phyloP scores from a whole-genome alignment of 257 asterid genomes.

The Lycium barbarum region DNA sequence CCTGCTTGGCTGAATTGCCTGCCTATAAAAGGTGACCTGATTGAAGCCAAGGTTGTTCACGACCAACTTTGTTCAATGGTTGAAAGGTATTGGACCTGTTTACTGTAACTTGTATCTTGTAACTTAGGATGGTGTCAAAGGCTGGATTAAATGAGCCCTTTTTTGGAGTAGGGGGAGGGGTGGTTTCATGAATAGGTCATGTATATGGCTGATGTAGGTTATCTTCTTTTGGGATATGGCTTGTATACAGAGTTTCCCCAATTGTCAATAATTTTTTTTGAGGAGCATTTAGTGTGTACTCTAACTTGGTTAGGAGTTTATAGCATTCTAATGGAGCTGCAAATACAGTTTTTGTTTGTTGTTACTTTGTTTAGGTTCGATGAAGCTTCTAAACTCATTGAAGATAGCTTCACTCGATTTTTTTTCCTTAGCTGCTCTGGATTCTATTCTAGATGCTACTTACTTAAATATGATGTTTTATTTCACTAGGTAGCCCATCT shows the following conservation, averaged over 20 bases:
- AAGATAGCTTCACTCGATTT: background rate
- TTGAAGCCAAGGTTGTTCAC: conserved; percentile 95
- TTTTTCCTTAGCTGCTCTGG: background rate
- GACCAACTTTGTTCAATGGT: conserved; percentile 97
- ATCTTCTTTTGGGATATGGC: too few species aligned
- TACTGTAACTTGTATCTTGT: background rate
- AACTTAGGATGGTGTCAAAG: background rate
- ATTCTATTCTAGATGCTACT: conserved; percentile 2
- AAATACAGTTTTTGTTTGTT: background rate
- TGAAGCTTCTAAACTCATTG: conserved; percentile 11
- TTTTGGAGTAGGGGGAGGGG: background rate
- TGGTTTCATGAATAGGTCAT: background rate
- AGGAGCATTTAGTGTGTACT: background rate
- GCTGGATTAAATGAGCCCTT: background rate
- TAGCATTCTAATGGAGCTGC: conserved; percentile 15
- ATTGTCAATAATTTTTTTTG: background rate
- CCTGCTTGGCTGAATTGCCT: conserved; percentile 96
- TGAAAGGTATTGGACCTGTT: conserved; percentile 60
- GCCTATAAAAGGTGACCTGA: conserved; percentile 87
- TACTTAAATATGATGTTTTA: background rate
- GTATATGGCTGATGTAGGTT: background rate
- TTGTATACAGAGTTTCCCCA: background rate
- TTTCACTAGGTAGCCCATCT: background rate
- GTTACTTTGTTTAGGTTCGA: background rate
- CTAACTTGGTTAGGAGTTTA: background rate